phyloP scores from a whole-genome alignment of 2,329 filamentous ascomycete genomes.

The Zalaria obscura region DNA sequence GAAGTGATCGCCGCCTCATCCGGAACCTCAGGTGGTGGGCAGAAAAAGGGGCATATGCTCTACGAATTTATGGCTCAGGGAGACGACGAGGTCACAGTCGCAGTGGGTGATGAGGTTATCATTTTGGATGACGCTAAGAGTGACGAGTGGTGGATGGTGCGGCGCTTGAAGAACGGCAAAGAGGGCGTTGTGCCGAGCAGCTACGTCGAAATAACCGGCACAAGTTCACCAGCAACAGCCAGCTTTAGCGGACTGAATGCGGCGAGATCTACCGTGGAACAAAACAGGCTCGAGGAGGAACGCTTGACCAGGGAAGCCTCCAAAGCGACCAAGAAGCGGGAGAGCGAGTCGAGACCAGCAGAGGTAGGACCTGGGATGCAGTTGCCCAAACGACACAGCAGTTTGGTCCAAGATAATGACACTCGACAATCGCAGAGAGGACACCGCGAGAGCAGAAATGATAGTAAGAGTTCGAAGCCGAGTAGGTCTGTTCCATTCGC shows the following conservation, averaged over 20 bases:
- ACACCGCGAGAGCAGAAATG: slow-evolving; percentile 40
- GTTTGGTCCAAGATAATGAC: slow-evolving; percentile 55
- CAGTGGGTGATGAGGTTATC: slow-evolving; percentile 77
- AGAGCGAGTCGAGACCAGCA: slow-evolving; percentile 38
- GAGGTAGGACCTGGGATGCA: slow-evolving; percentile 67
- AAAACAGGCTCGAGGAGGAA: slow-evolving; percentile 67
- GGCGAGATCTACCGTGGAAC: slow-evolving; percentile 57
- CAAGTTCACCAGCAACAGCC: slow-evolving; percentile 29
- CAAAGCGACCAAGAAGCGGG: slow-evolving; percentile 41
- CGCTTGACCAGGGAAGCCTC: slow-evolving; percentile 68
- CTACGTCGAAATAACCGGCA: slow-evolving; percentile 80
- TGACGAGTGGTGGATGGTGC: slow-evolving; percentile 97
- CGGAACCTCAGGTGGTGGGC: slow-evolving; percentile 38
- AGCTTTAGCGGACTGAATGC: slow-evolving; percentile 43
- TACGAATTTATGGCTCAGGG: slow-evolving; percentile 97
- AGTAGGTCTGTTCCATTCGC: slow-evolving; percentile 41
- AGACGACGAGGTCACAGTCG: slow-evolving; percentile 90
- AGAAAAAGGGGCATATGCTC: slow-evolving; percentile 73
- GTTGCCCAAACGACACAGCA: slow-evolving; percentile 68
- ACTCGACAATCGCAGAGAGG: slow-evolving; percentile 54
- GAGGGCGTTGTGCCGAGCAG: slow-evolving; percentile 94
- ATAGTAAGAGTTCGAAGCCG: slow-evolving; percentile 51
- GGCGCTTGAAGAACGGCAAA: slow-evolving; percentile 77
- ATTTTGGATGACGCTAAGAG: slow-evolving; percentile 82
- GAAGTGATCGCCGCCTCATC: slow-evolving; percentile 68